Evolutionary conservation across 2,329 filamentous ascomycete genomes (phyloP).

Genomic region (Pestalotiopsis sp.): DNA sequence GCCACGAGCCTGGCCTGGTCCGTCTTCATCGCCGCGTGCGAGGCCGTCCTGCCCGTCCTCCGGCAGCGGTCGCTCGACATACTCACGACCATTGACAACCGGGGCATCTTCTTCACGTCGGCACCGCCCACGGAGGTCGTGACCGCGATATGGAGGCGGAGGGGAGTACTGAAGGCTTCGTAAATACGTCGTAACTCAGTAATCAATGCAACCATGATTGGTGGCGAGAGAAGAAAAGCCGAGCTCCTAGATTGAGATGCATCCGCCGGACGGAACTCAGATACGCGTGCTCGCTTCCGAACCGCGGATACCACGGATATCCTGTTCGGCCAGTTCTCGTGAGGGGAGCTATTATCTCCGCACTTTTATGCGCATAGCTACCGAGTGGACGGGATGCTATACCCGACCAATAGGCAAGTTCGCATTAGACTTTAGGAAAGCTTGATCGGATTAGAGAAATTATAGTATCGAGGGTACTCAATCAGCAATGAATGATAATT

Average conservation of each 20-base stretch:
- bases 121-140: slow-evolving; percentile 28
- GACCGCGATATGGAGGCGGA: slow-evolving; percentile 18
- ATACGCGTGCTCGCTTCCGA: not conserved
- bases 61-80: slow-evolving; percentile 29
- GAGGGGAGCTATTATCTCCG: not conserved
- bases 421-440: not conserved
- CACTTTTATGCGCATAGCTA: not conserved
- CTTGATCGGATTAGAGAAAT: not conserved
- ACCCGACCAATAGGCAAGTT: not conserved
- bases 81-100: slow-evolving; percentile 26
- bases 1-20: slow-evolving; percentile 42
- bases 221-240: not conserved
- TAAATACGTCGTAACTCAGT: not conserved
- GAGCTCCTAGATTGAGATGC: not conserved
- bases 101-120: slow-evolving; percentile 28
- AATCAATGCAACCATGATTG: not conserved
- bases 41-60: slow-evolving; percentile 37
- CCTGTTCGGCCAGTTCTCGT: not conserved
- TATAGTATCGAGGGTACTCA: too few relatives aligned
- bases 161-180: not conserved
- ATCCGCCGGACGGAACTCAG: not conserved
- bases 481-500: too few relatives aligned
- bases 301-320: not conserved
- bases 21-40: slow-evolving; percentile 44
- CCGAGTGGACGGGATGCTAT: not conserved